Conservation (phyloP, 345 rosid species). For the Euphorbia tirucalli region DNA sequence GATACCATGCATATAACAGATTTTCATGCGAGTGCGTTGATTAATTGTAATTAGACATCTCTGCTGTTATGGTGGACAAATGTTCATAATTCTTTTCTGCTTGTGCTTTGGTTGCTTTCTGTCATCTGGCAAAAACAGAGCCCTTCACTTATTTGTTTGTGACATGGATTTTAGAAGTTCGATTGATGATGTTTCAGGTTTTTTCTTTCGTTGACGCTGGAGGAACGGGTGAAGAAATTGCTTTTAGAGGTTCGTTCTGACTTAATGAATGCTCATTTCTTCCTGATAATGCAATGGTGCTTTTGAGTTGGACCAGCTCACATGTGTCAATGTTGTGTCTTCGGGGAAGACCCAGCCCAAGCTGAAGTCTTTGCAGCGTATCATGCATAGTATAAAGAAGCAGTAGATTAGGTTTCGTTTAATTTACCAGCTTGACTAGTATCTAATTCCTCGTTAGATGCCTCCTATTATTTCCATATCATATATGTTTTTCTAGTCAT, state of each 20-base stretch:
- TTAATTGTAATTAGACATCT: neutral
- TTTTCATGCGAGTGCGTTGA: neutral
- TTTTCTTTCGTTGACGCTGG: conserved; percentile 56
- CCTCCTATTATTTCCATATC: neutral
- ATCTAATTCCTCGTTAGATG: too few species aligned
- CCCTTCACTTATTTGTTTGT: neutral
- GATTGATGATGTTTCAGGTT: conserved; percentile 46
- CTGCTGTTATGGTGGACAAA: neutral
- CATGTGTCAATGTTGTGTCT: neutral
- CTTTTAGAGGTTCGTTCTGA: conserved; percentile 64
- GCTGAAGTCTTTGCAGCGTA: too few species aligned
- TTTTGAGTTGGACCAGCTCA: neutral
- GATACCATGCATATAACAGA: neutral
- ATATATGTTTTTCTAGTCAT: neutral
- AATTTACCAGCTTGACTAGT: too few species aligned
- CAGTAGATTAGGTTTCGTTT: too few species aligned
- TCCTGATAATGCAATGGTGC: neutral
- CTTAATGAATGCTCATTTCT: neutral
- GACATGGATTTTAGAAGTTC: neutral
- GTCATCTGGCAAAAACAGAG: neutral
- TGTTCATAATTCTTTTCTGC: too few species aligned
- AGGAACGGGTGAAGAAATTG: conserved; percentile 66
- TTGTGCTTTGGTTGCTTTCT: neutral
- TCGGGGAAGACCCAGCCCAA: too few species aligned
- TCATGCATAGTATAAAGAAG: too few species aligned